phyloP scores from a whole-genome alignment of 371 early-diverging fungal species.

The Chytridium lagenaria region DNA sequence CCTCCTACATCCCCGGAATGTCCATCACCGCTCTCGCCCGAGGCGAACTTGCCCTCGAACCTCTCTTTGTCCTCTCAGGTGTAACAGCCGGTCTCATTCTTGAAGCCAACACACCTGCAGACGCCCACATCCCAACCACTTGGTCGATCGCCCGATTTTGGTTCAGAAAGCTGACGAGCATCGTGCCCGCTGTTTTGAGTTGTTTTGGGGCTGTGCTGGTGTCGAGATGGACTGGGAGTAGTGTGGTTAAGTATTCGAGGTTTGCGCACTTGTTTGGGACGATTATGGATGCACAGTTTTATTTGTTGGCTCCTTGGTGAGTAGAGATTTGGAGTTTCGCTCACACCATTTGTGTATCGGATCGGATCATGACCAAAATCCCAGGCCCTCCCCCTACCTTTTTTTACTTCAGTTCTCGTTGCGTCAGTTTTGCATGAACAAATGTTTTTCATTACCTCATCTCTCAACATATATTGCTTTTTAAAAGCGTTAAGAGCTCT shows the following conservation, averaged over 20 bases:
- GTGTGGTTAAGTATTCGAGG: neutral
- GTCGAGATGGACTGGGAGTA: neutral
- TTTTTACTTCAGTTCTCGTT: too few relatives aligned
- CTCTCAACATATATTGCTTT: too few relatives aligned
- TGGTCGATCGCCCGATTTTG: conserved; percentile 27
- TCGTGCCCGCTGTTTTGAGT: conserved; percentile 18
- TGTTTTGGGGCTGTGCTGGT: conserved; percentile 10
- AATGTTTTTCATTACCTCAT: too few relatives aligned
- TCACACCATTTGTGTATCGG: too few relatives aligned
- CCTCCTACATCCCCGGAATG: conserved; percentile 18
- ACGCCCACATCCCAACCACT: conserved; percentile 16
- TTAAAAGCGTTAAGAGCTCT: too few relatives aligned
- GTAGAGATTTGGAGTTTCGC: neutral
- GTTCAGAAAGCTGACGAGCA: conserved; percentile 17
- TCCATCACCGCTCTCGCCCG: conserved; percentile 16
- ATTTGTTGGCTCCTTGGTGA: conserved; percentile 30
- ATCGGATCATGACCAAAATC: too few relatives aligned
- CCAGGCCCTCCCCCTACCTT: too few relatives aligned
- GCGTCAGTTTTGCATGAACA: too few relatives aligned
- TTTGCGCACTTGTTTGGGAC: conserved; percentile 20
- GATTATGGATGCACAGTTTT: conserved; percentile 27
- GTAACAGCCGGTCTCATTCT: conserved; percentile 28
- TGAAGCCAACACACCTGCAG: conserved; percentile 21
- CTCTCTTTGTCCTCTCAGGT: conserved; percentile 31
- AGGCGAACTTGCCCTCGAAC: conserved; percentile 31